These are phyloP conservation scores for Pleoardoris graminearum DNA, from an alignment of 2,329 filamentous ascomycete genomes.

Conservation along the genomic window DNA sequence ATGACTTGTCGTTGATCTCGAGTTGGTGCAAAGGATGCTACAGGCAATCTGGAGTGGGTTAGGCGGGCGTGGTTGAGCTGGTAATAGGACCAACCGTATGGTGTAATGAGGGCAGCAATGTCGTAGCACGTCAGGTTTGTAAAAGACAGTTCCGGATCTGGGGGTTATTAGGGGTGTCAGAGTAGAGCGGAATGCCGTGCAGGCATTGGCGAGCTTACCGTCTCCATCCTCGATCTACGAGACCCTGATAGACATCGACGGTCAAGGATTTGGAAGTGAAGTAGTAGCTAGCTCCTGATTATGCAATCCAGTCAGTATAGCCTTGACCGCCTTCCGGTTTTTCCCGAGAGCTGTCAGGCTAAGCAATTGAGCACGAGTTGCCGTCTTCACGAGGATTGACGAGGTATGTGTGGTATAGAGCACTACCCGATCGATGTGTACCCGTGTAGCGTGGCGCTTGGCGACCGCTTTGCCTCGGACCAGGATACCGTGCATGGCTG, in stretches of 20 bases:
- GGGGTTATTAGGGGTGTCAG: conserved; percentile 3
- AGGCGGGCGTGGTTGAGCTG: conserved; percentile 4
- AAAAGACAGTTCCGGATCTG: conserved; percentile 65
- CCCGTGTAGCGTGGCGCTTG: conserved; percentile 16
- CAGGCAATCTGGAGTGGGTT: conserved; percentile 60
- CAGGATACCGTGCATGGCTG: conserved; percentile 2
- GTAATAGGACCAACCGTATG: conserved; percentile 54
- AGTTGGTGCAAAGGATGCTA: conserved; percentile 64
- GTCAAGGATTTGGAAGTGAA: conserved; percentile 64
- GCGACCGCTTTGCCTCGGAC: conserved; percentile 17
- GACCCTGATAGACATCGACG: conserved; percentile 68
- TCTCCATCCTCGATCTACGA: conserved; percentile 78
- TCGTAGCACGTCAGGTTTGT: conserved; percentile 74
- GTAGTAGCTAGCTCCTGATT: conserved; percentile 74
- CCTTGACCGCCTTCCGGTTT: conserved; percentile 8
- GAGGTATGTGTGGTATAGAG: background rate
- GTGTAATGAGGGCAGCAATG: conserved; percentile 95
- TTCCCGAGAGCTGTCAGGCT: background rate
- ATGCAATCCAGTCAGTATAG: conserved; percentile 28
- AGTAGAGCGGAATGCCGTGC: conserved; percentile 13
- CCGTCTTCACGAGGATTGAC: conserved; percentile 6
- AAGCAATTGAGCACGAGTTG: background rate
- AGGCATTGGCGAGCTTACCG: conserved; percentile 55
- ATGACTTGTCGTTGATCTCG: conserved; percentile 75
- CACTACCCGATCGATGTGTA: background rate